Conservation (phyloP, 345 rosid genomes). For the Carallia brachiata region DNA sequence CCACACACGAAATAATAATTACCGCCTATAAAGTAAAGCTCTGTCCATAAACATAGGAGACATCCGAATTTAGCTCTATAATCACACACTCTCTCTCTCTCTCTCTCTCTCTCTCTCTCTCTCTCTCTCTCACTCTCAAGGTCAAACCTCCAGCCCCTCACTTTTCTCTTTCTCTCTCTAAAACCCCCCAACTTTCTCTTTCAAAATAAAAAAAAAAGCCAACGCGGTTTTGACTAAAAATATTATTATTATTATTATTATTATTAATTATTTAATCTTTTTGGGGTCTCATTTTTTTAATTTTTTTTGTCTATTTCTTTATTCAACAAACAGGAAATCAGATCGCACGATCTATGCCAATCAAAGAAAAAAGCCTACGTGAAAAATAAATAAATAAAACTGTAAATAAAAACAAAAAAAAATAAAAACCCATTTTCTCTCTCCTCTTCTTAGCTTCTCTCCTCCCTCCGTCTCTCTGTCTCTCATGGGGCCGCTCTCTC, state of each 20-base stretch:
- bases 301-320: neutral
- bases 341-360: constrained; percentile 30
- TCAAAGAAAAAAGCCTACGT: constrained; percentile 1
- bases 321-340: constrained; percentile 13
- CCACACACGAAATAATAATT: neutral
- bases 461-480: neutral
- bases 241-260: neutral
- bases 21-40: constrained; percentile 1
- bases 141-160: constrained; percentile 1
- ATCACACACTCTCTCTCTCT: neutral
- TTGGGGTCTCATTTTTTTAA: neutral
- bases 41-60: constrained; percentile 22
- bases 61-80: constrained; percentile 13
- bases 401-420: constrained; percentile 1
- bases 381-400: neutral
- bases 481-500: neutral
- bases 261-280: neutral
- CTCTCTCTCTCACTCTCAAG: neutral
- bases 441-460: constrained; percentile 7
- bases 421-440: constrained; percentile 28
- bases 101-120: neutral
- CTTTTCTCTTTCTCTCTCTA: constrained; percentile 11
- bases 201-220: constrained; percentile 2
- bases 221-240: constrained; percentile 48
- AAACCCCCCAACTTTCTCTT: constrained; percentile 16